Percentiles rank a stretch among this genome's conserved stretches.
Conservation (phyloP, 306 rosid species). For the Trichosanthes truncata region DNA sequence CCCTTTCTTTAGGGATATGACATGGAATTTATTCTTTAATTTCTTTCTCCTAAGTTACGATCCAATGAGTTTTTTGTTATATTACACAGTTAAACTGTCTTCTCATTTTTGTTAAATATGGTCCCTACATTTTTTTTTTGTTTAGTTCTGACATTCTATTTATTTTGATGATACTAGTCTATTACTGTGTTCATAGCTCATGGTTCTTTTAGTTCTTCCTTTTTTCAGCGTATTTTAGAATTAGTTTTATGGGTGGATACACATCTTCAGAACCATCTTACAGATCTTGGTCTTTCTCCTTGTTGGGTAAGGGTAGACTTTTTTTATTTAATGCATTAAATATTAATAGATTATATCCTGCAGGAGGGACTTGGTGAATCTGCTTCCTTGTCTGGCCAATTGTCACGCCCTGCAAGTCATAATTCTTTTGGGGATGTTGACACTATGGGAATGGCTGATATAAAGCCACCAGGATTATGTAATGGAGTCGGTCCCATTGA, state of each 20-base stretch:
- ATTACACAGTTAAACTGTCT: background rate
- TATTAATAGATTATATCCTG: slow-evolving; percentile 10
- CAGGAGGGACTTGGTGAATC: slow-evolving; percentile 81
- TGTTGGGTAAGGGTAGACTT: background rate
- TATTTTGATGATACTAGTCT: background rate
- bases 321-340: slow-evolving; percentile 15
- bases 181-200: background rate
- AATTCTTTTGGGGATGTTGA: slow-evolving; percentile 57
- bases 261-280: background rate
- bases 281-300: background rate
- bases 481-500: slow-evolving; percentile 47
- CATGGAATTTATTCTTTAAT: background rate
- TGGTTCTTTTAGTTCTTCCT: background rate
- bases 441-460: slow-evolving; percentile 32
- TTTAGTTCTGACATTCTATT: background rate
- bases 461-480: slow-evolving; percentile 21
- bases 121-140: background rate
- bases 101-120: background rate
- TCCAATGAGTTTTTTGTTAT: background rate
- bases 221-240: background rate
- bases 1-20: background rate
- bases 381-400: slow-evolving; percentile 42
- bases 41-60: background rate
- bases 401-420: slow-evolving; percentile 57
- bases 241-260: background rate